These are phyloP conservation scores for Fomitopsis pulvina DNA, from an alignment of 768 basidiomycete species.

Conservation along the genomic window DNA sequence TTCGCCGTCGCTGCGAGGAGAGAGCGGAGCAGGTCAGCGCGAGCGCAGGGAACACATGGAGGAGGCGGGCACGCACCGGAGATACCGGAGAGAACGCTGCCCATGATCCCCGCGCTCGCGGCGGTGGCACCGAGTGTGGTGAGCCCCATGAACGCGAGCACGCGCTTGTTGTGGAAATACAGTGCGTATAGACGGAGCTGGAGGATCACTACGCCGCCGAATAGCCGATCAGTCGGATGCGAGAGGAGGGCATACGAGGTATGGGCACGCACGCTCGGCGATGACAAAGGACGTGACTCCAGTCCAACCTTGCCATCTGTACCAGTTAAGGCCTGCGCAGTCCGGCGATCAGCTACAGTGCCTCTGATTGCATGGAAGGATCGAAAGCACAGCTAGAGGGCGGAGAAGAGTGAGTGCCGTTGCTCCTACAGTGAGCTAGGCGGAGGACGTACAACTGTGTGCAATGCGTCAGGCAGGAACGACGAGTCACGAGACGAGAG, in stretches of 20 bases:
- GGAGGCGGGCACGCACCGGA: slow-evolving; percentile 26
- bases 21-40: not conserved
- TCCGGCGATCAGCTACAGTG: slow-evolving; percentile 10
- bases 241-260: not conserved
- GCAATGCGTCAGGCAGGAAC: not conserved
- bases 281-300: slow-evolving; percentile 47
- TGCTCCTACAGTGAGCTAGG: not conserved
- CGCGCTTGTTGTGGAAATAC: slow-evolving; percentile 44
- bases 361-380: not conserved
- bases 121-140: slow-evolving; percentile 34
- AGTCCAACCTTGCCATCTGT: slow-evolving; percentile 58
- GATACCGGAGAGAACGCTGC: slow-evolving; percentile 32
- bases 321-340: slow-evolving; percentile 36
- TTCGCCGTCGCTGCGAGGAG: slow-evolving; percentile 7
- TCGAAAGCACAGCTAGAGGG: slow-evolving; percentile 1
- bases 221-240: not conserved
- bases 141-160: slow-evolving; percentile 39
- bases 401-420: too few species aligned
- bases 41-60: not conserved
- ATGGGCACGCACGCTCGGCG: slow-evolving; percentile 39
- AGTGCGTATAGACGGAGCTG: slow-evolving; percentile 61
- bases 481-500: not conserved
- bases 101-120: slow-evolving; percentile 43
- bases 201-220: slow-evolving; percentile 38
- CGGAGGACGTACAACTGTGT: slow-evolving; percentile 11